Base-by-base conservation (phyloP, 345 rosid species). In the Erucastrum elatum region DNA sequence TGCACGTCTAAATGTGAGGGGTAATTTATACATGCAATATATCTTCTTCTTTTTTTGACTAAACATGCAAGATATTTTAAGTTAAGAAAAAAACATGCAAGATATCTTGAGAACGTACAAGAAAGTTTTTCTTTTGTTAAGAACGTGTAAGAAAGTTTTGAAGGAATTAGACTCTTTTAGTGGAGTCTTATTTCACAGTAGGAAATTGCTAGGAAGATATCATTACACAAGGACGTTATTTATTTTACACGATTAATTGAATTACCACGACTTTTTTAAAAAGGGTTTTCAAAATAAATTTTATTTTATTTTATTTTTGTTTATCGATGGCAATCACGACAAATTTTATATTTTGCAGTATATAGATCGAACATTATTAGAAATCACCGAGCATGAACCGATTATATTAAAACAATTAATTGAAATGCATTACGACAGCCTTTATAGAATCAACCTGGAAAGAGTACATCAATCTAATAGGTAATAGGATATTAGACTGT, bases 131-230 rank as follows among this genome's bases (percentile, higher is more conserved):
- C 10, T 33, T 10, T 13, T 15, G 0, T 46, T 46, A 46, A 46
- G 55, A 46, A 46, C 55, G 11, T 21, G 30, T 26, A 56, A 21
- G n/a, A 56, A 17, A 17, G 5, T 21, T 58, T 8, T 56, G 27
- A 56, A 56, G 29, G 17, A n/a, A 51, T 51, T 51, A 65, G 65
- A 53, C 30, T 73, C 8, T 53, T 51, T n/a, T 51, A 15, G 56
- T 51, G 21, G 56, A 51, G n/a, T n/a, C 56, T 30, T 29, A 30
- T 62, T 30, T 37, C 37, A 62, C 64, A 13, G n/a, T 10, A 49
- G 31, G 80, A 77, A 77, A 69, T 34, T 77, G 64, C 70, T 68
- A 49, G 70, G 80, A 68, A 46, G 31, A 31, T 61, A 66, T 34
- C 0, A n/a, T 15, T n/a, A 51, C 56, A 51, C 21, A 51, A n/a